Percentiles rank a stretch among this genome's conserved stretches.
Evolutionary conservation across 2,329 filamentous ascomycete genomes (phyloP).

Genomic region (Fusarium floridanum): DNA sequence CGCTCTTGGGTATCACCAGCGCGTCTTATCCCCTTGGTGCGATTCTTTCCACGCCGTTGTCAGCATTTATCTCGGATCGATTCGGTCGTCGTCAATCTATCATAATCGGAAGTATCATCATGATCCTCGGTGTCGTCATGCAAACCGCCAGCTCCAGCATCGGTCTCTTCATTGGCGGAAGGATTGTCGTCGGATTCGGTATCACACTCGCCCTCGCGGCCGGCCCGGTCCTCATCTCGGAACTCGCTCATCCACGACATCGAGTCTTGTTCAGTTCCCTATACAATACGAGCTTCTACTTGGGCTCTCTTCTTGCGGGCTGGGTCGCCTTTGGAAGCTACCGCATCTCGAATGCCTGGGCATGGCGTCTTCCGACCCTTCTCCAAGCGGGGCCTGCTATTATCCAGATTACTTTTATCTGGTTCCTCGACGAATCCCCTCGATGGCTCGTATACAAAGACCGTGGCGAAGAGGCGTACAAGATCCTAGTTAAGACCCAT

Average conservation of each 20-base stretch:
- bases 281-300: constrained; percentile 26
- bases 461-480: constrained; percentile 16
- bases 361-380: constrained; percentile 34
- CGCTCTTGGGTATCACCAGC: constrained; percentile 47
- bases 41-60: constrained; percentile 50
- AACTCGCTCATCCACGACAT: constrained; percentile 28
- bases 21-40: constrained; percentile 63
- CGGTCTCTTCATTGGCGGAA: constrained; percentile 65
- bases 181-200: constrained; percentile 66
- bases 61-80: constrained; percentile 45
- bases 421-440: constrained; percentile 29
- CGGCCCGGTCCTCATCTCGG: constrained; percentile 56
- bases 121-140: constrained; percentile 29
- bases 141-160: constrained; percentile 21
- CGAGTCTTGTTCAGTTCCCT: constrained; percentile 25
- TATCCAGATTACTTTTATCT: constrained; percentile 27
- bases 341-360: constrained; percentile 17
- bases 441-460: constrained; percentile 29
- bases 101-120: constrained; percentile 37
- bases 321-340: constrained; percentile 34
- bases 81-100: constrained; percentile 49
- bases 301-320: constrained; percentile 7
- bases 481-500: constrained; percentile 22
- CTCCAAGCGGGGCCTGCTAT: constrained; percentile 26
- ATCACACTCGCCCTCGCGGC: constrained; percentile 64